These are phyloP conservation scores for Drechslerella stenobrocha DNA, from an alignment of 2,329 filamentous ascomycete genomes.

Conservation along the genomic window DNA sequence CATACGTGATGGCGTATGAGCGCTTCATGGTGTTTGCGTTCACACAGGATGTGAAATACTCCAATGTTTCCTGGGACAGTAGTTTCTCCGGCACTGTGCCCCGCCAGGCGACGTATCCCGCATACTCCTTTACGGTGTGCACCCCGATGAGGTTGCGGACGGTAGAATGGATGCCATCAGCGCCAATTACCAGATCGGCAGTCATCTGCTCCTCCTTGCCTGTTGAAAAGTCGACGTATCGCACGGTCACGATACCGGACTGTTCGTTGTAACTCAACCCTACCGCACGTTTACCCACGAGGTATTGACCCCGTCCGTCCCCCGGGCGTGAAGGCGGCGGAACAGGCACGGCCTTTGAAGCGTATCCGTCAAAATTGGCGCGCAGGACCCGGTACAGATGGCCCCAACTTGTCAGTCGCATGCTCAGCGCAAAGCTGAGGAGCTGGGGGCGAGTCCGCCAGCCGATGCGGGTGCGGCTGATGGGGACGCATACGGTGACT, in stretches of 20 bases:
- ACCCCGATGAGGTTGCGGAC: constrained; percentile 55
- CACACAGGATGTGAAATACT: constrained; percentile 25
- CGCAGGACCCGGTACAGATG: constrained; percentile 58
- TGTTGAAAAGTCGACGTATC: constrained; percentile 9
- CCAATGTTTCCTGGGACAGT: constrained; percentile 48
- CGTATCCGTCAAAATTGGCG: constrained; percentile 57
- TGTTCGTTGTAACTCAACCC: background rate
- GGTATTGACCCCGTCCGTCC: constrained; percentile 14
- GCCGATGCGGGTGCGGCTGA: too few relatives aligned
- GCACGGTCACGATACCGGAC: constrained; percentile 47
- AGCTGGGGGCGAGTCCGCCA: constrained; percentile 55
- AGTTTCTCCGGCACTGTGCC: constrained; percentile 51
- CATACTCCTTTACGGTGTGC: constrained; percentile 50
- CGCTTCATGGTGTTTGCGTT: too few relatives aligned
- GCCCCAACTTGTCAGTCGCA: constrained; percentile 61
- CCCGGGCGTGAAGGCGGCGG: constrained; percentile 53
- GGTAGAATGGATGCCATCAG: constrained; percentile 58
- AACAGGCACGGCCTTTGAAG: background rate
- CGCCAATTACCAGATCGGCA: constrained; percentile 56
- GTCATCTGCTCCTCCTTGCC: constrained; percentile 52
- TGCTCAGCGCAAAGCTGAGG: constrained; percentile 46
- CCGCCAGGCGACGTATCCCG: constrained; percentile 54
- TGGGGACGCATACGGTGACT: too few relatives aligned
- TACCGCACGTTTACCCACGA: background rate
- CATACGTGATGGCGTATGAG: too few relatives aligned